Conservation (phyloP, 768 basidiomycete genomes). For the Lyophyllum decastes region DNA sequence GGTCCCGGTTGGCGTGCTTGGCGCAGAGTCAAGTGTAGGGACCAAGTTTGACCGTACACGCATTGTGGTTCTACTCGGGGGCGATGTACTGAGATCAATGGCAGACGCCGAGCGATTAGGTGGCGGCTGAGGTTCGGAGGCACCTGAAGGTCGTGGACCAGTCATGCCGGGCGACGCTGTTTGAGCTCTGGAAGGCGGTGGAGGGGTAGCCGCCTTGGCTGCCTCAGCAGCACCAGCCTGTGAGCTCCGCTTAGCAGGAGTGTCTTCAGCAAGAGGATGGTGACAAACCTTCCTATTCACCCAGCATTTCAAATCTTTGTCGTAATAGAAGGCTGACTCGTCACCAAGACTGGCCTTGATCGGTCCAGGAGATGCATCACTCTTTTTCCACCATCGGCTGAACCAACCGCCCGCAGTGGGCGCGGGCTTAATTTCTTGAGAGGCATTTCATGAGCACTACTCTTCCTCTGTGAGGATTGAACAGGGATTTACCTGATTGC, state of each 20-base stretch:
- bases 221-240: conserved; percentile 61
- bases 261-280: not conserved
- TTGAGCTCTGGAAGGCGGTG: conserved; percentile 84
- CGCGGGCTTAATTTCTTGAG: conserved; percentile 10
- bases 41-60: conserved; percentile 69
- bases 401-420: conserved; percentile 64
- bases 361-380: conserved; percentile 62
- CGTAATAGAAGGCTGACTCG: conserved; percentile 87
- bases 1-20: conserved; percentile 47
- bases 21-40: conserved; percentile 50
- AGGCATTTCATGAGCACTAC: not conserved
- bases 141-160: conserved; percentile 30
- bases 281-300: conserved; percentile 83
- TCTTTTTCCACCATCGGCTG: conserved; percentile 76
- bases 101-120: conserved; percentile 62
- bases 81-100: conserved; percentile 57
- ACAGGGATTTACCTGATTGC: conserved; percentile 27
- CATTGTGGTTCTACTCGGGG: conserved; percentile 51
- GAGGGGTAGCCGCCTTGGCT: conserved; percentile 54
- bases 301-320: conserved; percentile 95
- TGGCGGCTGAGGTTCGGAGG: conserved; percentile 34
- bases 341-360: conserved; percentile 93
- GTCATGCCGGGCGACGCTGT: conserved; percentile 78
- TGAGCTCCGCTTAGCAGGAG: conserved; percentile 6
- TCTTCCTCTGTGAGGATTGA: not conserved